These are phyloP conservation scores for Hypoxylon sp. DNA, from an alignment of 2,329 filamentous ascomycete genomes.

Conservation along the genomic window DNA sequence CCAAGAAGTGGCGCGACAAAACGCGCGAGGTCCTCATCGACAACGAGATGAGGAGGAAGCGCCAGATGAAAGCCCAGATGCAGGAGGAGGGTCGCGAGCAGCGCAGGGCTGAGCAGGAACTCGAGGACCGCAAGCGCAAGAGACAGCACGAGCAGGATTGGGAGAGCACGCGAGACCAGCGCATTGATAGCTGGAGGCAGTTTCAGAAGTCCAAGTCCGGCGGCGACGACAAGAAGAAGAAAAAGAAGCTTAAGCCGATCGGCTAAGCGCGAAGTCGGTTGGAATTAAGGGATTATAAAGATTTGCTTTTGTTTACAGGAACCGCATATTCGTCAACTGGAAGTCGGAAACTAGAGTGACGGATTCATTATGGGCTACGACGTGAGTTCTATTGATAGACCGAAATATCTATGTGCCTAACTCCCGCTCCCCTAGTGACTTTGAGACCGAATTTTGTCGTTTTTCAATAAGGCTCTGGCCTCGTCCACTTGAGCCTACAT, in stretches of 20 bases:
- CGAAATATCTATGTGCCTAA: constrained; percentile 55
- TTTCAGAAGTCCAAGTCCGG: constrained; percentile 83
- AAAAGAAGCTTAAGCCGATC: constrained; percentile 79
- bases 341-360: constrained; percentile 22
- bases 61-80: constrained; percentile 94
- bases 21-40: constrained; percentile 91
- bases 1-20: constrained; percentile 90
- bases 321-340: constrained; percentile 17
- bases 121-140: constrained; percentile 85
- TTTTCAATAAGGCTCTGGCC: constrained; percentile 14
- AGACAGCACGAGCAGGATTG: constrained; percentile 94
- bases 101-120: constrained; percentile 86
- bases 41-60: constrained; percentile 85
- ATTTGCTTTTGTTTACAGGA: constrained; percentile 12
- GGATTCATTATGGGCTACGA: constrained; percentile 40
- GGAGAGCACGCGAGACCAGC: constrained; percentile 91
- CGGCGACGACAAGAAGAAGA: constrained; percentile 71
- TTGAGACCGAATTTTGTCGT: constrained; percentile 39
- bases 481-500: constrained; percentile 9
- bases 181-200: constrained; percentile 94
- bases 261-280: constrained; percentile 59
- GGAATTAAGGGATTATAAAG: constrained; percentile 2
- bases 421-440: constrained; percentile 55
- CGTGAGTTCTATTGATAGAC: constrained; percentile 57
- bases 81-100: constrained; percentile 95